phyloP scores from a whole-genome alignment of 768 basidiomycete species.

The Leccinum sublutescens region DNA sequence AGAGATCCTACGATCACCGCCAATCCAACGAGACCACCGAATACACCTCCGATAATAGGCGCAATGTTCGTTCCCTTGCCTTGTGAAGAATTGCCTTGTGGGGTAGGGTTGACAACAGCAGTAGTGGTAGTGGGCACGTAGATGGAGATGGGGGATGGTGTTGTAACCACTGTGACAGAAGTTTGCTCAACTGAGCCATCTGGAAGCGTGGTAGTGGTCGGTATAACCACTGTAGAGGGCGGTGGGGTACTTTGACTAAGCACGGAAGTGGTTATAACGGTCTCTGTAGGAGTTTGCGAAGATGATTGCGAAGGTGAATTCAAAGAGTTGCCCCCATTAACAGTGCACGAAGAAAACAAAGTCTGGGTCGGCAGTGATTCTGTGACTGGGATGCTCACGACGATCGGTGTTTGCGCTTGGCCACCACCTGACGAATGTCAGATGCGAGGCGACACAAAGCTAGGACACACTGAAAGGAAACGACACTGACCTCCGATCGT shows the following conservation, averaged over 20 bases:
- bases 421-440: conserved; percentile 22
- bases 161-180: conserved; percentile 37
- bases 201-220: conserved; percentile 37
- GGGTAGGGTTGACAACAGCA: conserved; percentile 12
- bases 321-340: no score
- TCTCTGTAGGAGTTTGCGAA: conserved; percentile 9
- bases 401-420: conserved; percentile 41
- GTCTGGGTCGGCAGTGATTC: conserved; percentile 35
- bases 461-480: neutral
- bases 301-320: conserved; percentile 4
- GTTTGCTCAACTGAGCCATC: conserved; percentile 42
- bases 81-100: conserved; percentile 15
- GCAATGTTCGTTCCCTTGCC: conserved; percentile 35
- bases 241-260: conserved; percentile 31
- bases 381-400: conserved; percentile 35
- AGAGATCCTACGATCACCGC: conserved; percentile 42
- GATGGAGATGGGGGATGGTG: conserved; percentile 32
- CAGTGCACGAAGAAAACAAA: conserved; percentile 41
- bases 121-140: conserved; percentile 20
- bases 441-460: neutral
- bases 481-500: conserved; percentile 36
- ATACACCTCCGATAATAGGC: conserved; percentile 52
- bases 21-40: conserved; percentile 55
- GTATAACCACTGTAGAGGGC: conserved; percentile 32
- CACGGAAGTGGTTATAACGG: conserved; percentile 22